Base-by-base conservation (phyloP, 148 eudicot genomes). In the Silene latifolia region DNA sequence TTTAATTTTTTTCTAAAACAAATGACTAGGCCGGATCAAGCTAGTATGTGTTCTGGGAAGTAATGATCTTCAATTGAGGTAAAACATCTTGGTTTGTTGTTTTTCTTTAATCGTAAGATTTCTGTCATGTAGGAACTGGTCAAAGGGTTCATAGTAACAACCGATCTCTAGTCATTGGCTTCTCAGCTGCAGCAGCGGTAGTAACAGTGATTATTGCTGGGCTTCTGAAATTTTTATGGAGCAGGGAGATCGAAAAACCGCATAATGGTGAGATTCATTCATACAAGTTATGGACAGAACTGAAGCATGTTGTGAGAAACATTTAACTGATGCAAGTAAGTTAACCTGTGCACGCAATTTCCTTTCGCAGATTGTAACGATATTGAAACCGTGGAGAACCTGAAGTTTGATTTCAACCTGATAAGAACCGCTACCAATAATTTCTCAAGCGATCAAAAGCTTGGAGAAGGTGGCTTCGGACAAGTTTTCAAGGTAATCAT, bases 381-480 rank as follows among this genome's bases (percentile, higher is more conserved):
- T 27, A 80, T 80, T 47, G 80, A 80, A 17, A 48, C 64, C 4
- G 75, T 24, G 21, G 79, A 80, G 32, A 66, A 78, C 18, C 51
- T 80, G 70, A 80, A 24, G 63, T 80, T 70, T 67, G 63, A 76
- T 27, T 80, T 80, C 64, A 67, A 15, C 42, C 63, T 27, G 71
- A 80, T 80, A 72, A 80, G 64, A 72, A 58, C 80, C 35, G 80
- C 80, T 0, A 76, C 79, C n/a, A 67, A 72, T 32, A 72, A 67
- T 59, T 80, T 80, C 77, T 27, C 77, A 19, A 75, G 51, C 19
- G 83, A 76, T 59, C 67, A 60, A 35, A 80, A 80, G 77, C 83
- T 80, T 5, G 83, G 83, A 72, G 83, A 80, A 72, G 83, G 83
- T 60, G 83, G 83, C 47, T 80, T 80, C 4, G 83, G 83, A 60